Conservation (phyloP, 257 asterid genomes). For the Solanum rostratum region DNA sequence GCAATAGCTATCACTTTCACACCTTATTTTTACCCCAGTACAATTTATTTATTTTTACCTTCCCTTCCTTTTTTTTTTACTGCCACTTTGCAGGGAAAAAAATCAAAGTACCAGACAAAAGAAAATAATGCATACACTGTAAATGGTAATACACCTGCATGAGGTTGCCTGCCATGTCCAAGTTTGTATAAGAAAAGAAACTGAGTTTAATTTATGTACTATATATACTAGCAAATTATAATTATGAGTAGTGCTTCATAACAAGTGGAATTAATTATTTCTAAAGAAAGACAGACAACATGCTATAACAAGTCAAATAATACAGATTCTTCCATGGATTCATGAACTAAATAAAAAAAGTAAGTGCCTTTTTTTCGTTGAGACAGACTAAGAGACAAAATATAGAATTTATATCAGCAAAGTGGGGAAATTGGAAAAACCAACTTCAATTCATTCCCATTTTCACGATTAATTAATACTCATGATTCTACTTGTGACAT, state of each 20-base stretch:
- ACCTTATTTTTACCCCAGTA: background rate
- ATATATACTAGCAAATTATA: background rate
- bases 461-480: background rate
- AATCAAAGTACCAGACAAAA: slow-evolving; percentile 28
- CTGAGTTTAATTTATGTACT: background rate
- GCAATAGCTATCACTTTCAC: background rate
- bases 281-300: background rate
- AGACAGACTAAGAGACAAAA: background rate
- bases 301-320: background rate
- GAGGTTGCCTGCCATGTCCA: slow-evolving; percentile 39
- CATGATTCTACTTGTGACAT: background rate
- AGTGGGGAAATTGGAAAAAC: background rate
- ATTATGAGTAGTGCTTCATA: background rate
- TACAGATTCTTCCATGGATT: background rate
- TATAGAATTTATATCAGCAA: background rate
- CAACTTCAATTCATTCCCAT: background rate
- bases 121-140: slow-evolving; percentile 47
- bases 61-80: background rate
- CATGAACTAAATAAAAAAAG: slow-evolving; percentile 5
- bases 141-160: slow-evolving; percentile 46
- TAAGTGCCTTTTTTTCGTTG: background rate
- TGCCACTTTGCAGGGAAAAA: slow-evolving; percentile 3
- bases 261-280: background rate
- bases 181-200: slow-evolving; percentile 29
- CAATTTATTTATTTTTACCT: background rate